Percentiles rank a stretch among this genome's conserved stretches.
Evolutionary conservation across 2,329 filamentous ascomycete species (phyloP).

Genomic region (Fusarium haematococcum): DNA sequence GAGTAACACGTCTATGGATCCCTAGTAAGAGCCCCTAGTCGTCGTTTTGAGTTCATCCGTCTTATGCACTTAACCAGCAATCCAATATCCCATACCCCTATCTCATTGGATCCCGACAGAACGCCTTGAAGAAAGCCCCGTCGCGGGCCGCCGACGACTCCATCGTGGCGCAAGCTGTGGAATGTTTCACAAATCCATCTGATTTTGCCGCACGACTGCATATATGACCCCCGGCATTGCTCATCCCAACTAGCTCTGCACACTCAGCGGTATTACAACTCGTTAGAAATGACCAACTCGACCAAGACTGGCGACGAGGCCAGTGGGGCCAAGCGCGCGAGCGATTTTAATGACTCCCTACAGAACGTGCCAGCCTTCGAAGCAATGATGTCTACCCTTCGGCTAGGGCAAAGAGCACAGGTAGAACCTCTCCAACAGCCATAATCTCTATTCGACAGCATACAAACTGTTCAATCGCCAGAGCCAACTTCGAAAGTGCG

Average conservation of each 20-base stretch:
- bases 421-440: not conserved
- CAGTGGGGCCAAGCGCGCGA: no score
- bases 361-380: constrained; percentile 4
- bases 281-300: no score
- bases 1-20: no score
- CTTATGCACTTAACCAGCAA: not conserved
- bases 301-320: no score
- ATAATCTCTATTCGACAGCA: not conserved
- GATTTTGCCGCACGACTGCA: not conserved
- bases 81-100: not conserved
- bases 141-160: no score
- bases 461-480: not conserved
- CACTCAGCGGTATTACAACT: no score
- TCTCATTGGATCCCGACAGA: not conserved
- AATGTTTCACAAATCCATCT: not conserved
- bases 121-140: not conserved
- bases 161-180: not conserved
- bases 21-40: not conserved
- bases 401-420: constrained; percentile 12
- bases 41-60: not conserved
- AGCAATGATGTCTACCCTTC: constrained; percentile 14
- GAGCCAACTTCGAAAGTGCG: not conserved
- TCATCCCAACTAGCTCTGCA: not conserved
- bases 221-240: not conserved
- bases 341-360: constrained; percentile 3